Percentiles rank a stretch among this genome's conserved stretches.
These are phyloP conservation scores for Pichia sp. DNA, from an alignment of 1,139 yeast species.

Conservation along the genomic window DNA sequence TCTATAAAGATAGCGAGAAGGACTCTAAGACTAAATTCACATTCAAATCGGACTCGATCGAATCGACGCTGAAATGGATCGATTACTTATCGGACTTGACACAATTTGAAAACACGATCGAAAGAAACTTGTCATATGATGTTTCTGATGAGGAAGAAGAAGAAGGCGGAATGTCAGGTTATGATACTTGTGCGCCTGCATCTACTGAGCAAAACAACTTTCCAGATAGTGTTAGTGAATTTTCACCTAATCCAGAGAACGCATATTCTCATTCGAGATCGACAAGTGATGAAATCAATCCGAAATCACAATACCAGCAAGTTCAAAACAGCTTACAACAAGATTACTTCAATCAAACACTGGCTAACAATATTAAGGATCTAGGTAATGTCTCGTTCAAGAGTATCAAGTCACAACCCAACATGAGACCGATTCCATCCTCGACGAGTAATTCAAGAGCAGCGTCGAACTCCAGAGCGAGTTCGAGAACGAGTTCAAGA, in stretches of 20 bases:
- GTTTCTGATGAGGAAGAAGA: constrained; percentile 15
- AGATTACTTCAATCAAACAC: constrained; percentile 8
- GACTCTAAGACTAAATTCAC: constrained; percentile 28
- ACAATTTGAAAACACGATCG: constrained; percentile 25
- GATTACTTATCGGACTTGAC: constrained; percentile 43
- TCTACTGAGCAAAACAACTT: constrained; percentile 8
- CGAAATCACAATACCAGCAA: constrained; percentile 10
- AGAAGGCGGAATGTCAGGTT: neutral
- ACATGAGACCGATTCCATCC: constrained; percentile 6
- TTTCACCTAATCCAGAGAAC: no score
- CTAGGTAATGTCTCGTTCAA: constrained; percentile 14
- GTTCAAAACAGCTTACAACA: constrained; percentile 3
- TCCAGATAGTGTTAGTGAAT: neutral
- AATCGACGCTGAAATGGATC: constrained; percentile 44
- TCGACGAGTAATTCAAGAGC: neutral
- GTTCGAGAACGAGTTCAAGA: constrained; percentile 17
- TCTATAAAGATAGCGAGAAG: constrained; percentile 18
- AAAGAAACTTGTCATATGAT: constrained; percentile 30
- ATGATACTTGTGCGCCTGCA: neutral
- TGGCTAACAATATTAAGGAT: neutral
- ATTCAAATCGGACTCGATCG: constrained; percentile 34
- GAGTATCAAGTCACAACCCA: constrained; percentile 16
- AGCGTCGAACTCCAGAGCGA: constrained; percentile 5
- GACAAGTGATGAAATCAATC: constrained; percentile 12
- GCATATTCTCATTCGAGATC: constrained; percentile 15